Percentiles rank a stretch among this genome's conserved stretches.
Conservation (phyloP, 768 basidiomycete genomes). For the Leccinum disarticulatum region DNA sequence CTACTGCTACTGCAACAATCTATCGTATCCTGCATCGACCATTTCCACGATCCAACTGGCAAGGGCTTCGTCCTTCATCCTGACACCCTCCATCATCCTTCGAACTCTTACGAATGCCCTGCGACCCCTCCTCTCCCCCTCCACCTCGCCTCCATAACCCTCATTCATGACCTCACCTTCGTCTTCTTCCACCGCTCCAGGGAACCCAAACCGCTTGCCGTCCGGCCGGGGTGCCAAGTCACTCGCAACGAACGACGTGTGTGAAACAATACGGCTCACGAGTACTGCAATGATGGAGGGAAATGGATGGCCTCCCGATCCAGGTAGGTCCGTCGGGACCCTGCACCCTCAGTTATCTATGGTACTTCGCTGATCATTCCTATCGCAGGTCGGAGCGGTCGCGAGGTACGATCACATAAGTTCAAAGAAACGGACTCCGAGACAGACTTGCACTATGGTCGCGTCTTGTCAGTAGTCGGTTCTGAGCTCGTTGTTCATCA, state of each 20-base stretch:
- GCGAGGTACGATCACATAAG: no score
- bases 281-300: slow-evolving; percentile 82
- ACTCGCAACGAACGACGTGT: slow-evolving; percentile 68
- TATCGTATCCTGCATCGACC: slow-evolving; percentile 48
- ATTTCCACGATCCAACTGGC: slow-evolving; percentile 62
- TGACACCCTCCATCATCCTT: slow-evolving; percentile 60
- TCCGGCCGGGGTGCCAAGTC: slow-evolving; percentile 70
- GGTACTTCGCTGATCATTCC: no score
- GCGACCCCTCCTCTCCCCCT: slow-evolving; percentile 71
- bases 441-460: no score
- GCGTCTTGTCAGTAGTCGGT: no score
- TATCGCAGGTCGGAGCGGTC: no score
- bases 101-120: slow-evolving; percentile 66
- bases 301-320: slow-evolving; percentile 68
- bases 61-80: slow-evolving; percentile 61
- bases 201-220: slow-evolving; percentile 89
- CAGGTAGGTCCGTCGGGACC: no score
- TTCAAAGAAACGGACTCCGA: no score
- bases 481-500: no score
- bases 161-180: slow-evolving; percentile 56
- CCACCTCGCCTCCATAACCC: slow-evolving; percentile 45
- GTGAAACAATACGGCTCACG: slow-evolving; percentile 80
- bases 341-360: no score
- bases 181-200: slow-evolving; percentile 75
- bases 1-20: slow-evolving; percentile 23